Conservation (phyloP, 805 yeast species). For the Wickerhamiella galacta region DNA sequence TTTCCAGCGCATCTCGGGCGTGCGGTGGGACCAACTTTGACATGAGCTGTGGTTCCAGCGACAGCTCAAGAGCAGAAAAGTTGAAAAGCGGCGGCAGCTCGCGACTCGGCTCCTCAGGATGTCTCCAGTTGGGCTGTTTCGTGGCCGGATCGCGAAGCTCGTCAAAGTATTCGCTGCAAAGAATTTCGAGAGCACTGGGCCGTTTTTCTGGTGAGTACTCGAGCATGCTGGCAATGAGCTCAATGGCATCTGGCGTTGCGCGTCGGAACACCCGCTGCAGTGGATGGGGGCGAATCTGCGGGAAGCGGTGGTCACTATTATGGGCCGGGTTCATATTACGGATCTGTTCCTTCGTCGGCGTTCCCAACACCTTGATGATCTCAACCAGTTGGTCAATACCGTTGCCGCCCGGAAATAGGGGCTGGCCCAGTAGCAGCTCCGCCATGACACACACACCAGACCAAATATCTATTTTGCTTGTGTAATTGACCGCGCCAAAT, state of each 20-base stretch:
- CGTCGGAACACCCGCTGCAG: constrained; percentile 53
- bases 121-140: constrained; percentile 26
- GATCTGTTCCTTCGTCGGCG: constrained; percentile 86
- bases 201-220: constrained; percentile 84
- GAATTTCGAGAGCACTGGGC: constrained; percentile 60
- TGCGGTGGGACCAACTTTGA: constrained; percentile 25
- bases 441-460: constrained; percentile 98
- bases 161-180: constrained; percentile 80
- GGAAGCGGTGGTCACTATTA: constrained; percentile 84
- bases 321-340: constrained; percentile 91
- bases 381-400: constrained; percentile 97
- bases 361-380: constrained; percentile 87
- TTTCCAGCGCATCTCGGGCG: constrained; percentile 27
- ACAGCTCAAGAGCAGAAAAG: constrained; percentile 52
- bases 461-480: constrained; percentile 95
- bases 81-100: constrained; percentile 62
- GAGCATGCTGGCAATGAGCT: constrained; percentile 60
- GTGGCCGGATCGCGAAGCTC: constrained; percentile 49
- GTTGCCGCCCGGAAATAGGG: constrained; percentile 92
- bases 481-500: constrained; percentile 91
- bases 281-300: constrained; percentile 35
- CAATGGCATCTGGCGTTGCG: constrained; percentile 76
- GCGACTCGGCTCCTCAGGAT: constrained; percentile 56
- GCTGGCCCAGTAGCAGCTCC: constrained; percentile 86
- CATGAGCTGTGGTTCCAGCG: constrained; percentile 27